A percentile compares a stretch with the other conserved stretches of the same genome.
Evolutionary conservation across 2,329 filamentous ascomycete species (phyloP).

Genomic region (Phialocephala sp.): DNA sequence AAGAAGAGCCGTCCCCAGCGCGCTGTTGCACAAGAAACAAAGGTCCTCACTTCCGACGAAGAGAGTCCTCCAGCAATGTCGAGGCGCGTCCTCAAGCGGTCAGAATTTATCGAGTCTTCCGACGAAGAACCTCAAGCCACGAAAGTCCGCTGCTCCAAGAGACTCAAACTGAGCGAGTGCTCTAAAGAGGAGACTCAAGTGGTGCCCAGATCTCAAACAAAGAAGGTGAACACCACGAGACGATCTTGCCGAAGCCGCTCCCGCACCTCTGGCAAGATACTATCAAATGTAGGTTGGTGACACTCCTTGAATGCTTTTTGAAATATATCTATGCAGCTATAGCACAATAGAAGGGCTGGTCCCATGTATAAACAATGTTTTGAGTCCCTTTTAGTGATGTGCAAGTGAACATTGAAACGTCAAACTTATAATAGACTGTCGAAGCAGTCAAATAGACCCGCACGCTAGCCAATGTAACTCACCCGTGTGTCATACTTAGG

Average conservation of each 20-base stretch:
- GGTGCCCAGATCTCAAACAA: neutral
- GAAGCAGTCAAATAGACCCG: neutral
- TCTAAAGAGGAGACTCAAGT: neutral
- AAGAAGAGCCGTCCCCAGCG: neutral
- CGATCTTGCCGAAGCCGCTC: neutral
- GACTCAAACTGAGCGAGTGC: neutral
- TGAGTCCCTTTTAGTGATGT: neutral
- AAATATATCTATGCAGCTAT: neutral
- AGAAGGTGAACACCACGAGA: neutral
- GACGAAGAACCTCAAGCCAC: neutral
- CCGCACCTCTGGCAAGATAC: neutral
- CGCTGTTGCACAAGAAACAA: neutral
- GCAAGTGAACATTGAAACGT: neutral
- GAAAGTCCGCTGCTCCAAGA: neutral
- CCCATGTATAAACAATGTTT: neutral
- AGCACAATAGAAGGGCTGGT: constrained; percentile 7
- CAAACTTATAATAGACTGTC: neutral
- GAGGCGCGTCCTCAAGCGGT: neutral
- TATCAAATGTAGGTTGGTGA: neutral
- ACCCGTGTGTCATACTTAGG: no score
- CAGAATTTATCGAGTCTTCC: neutral
- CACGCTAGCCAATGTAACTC: neutral
- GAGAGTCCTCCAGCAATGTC: neutral
- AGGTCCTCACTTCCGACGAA: neutral
- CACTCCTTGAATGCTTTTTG: neutral